Conservation (phyloP, 2,329 filamentous ascomycete species). For the Fusarium torreyae region DNA sequence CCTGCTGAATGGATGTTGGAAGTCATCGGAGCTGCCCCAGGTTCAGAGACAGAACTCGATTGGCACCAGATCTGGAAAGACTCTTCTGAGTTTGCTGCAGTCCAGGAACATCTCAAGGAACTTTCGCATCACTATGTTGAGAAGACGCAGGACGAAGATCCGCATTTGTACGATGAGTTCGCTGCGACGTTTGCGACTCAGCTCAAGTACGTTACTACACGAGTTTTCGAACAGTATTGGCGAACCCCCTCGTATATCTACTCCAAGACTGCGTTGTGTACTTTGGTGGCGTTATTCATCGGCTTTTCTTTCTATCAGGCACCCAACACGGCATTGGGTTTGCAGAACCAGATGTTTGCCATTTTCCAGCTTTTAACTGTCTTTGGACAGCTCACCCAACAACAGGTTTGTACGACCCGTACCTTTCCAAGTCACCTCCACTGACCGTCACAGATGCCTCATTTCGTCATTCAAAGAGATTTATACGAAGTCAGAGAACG, state of each 20-base stretch:
- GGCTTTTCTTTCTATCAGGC: slow-evolving; percentile 78
- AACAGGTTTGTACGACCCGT: slow-evolving; percentile 53
- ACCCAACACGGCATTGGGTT: slow-evolving; percentile 69
- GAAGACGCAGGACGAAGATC: slow-evolving; percentile 18
- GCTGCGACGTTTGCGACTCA: slow-evolving; percentile 52
- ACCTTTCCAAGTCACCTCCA: fast-evolving
- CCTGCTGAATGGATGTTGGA: slow-evolving; percentile 79
- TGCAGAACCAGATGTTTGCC: slow-evolving; percentile 80
- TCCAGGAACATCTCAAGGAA: slow-evolving; percentile 55
- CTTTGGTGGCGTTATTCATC: slow-evolving; percentile 53
- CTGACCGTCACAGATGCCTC: slow-evolving; percentile 66
- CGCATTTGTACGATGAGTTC: slow-evolving; percentile 51
- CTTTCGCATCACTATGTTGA: slow-evolving; percentile 19
- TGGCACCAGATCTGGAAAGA: slow-evolving; percentile 57
- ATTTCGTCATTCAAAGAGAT: slow-evolving; percentile 77
- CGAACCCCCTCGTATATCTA: slow-evolving; percentile 73
- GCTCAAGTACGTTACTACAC: slow-evolving; percentile 55
- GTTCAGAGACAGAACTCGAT: slow-evolving; percentile 61
- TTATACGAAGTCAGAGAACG: slow-evolving; percentile 79
- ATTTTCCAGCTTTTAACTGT: slow-evolving; percentile 77
- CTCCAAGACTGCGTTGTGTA: slow-evolving; percentile 61
- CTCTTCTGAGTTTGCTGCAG: slow-evolving; percentile 50
- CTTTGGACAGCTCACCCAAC: slow-evolving; percentile 73
- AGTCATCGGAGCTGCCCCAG: slow-evolving; percentile 61
- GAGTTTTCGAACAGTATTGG: slow-evolving; percentile 56